These are phyloP conservation scores for Allium cepa DNA, from an alignment of 106 monocot species.

Conservation along the genomic window DNA sequence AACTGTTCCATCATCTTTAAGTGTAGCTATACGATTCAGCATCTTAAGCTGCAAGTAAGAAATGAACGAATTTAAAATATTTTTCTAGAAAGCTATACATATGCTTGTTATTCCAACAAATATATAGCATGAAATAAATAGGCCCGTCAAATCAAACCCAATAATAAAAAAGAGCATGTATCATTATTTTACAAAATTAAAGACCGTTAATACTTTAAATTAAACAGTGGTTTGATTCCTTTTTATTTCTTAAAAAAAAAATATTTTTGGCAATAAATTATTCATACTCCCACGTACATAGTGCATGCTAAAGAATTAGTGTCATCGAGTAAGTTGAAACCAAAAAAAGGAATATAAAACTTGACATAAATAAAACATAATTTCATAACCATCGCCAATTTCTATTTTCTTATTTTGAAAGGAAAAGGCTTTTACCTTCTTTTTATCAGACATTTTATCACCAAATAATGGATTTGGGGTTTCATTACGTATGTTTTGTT, in stretches of 20 bases:
- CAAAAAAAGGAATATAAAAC: not conserved
- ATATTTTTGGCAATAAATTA: no score
- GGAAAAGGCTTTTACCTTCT: constrained; percentile 46
- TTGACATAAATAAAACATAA: not conserved
- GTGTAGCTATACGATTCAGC: constrained; percentile 78
- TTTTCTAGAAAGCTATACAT: no score
- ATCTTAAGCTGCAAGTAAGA: constrained; percentile 54
- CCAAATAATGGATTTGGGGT: constrained; percentile 57
- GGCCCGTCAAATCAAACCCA: not conserved
- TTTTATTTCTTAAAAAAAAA: no score
- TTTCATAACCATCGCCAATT: not conserved
- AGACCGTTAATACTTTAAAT: not conserved
- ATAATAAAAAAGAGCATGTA: not conserved
- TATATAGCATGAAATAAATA: not conserved
- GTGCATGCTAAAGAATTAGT: no score
- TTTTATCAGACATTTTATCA: constrained; percentile 64
- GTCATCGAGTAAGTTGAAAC: not conserved
- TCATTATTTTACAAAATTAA: not conserved
- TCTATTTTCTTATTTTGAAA: not conserved
- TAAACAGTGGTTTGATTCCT: not conserved
- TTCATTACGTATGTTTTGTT: constrained; percentile 31
- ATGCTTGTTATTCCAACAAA: not conserved
- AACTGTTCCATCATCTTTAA: constrained; percentile 88
- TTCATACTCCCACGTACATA: no score
- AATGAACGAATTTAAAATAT: not conserved